Conservation (phyloP, 441 rosid species). For the Melastoma candidum region DNA sequence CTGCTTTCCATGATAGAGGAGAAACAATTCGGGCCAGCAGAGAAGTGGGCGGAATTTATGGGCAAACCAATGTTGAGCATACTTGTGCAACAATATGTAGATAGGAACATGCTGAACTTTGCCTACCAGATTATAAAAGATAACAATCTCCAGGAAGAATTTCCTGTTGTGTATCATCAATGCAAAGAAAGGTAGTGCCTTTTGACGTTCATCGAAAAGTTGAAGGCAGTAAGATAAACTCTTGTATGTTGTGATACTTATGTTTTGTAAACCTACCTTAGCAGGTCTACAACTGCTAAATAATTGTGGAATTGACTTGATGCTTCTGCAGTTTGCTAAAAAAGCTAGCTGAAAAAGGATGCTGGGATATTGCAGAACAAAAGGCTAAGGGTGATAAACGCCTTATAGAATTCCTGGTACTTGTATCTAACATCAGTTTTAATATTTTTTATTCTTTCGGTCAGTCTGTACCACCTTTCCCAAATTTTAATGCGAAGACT, state of each 20-base stretch:
- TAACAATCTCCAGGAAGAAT: constrained; percentile 62
- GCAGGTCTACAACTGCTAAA: too few species aligned
- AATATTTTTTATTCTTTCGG: constrained; percentile 3
- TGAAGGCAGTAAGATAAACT: background rate
- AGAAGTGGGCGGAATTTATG: constrained; percentile 89
- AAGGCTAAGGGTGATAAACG: constrained; percentile 57
- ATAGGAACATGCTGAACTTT: constrained; percentile 61
- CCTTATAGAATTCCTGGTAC: constrained; percentile 70
- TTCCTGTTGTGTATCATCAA: constrained; percentile 58
- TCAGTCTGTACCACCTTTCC: background rate
- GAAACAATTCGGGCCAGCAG: constrained; percentile 66
- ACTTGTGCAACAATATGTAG: constrained; percentile 61
- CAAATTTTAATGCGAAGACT: too few species aligned
- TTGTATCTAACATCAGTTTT: constrained; percentile 7
- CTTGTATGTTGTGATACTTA: constrained; percentile 4
- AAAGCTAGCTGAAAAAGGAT: constrained; percentile 72
- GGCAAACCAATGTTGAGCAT: constrained; percentile 64
- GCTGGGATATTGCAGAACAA: constrained; percentile 87
- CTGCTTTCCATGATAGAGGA: constrained; percentile 66
- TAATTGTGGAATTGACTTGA: constrained; percentile 1
- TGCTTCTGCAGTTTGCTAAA: constrained; percentile 49
- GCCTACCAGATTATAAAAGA: constrained; percentile 63
- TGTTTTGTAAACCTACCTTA: background rate
- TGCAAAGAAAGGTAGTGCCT: constrained; percentile 62
- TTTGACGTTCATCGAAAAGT: background rate